Evolutionary conservation across 2,329 filamentous ascomycete genomes (phyloP), one percentile per base, ranked within the genome.

Genomic region (Calonectria honghensis): DNA sequence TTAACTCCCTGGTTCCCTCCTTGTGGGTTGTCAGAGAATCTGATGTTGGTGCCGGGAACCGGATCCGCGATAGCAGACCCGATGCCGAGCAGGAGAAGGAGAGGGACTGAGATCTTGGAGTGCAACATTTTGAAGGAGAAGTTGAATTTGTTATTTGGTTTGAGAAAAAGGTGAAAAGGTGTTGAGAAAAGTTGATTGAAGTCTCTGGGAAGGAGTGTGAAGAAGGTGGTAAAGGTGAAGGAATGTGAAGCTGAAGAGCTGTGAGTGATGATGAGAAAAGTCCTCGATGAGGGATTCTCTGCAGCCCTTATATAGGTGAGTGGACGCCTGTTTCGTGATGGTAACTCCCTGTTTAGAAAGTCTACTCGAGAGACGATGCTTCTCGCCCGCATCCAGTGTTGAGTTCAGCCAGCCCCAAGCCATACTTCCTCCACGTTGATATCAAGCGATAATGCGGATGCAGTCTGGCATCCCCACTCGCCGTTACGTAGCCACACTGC

Each of bases 181-280:
- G 6, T 41, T 24, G 27, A 9, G 3, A 41, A 27, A 39, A 29
- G 14, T 3, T 41, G 24, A 29, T 18, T 9, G 14, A 41, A 27
- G 35, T 39, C 57, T 41, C 57, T 41, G 57, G 41, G 29, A 63
- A 63, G 57, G 57, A 63, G 57, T 63, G 57, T 63, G 27, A 13
- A 41, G 57, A 63, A 63, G 35, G 31, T 41, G 16, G 35, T 29
- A 27, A 63, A 41, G 37, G 13, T 20, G 57, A 63, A 63, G 57
- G 57, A 63, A 41, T 63, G 57, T 63, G 37, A 29, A 37, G 57
- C 32, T 41, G 57, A 20, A 41, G 32, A 63, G 57, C 35, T 63
- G 35, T 39, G 35, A 20, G 57, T 41, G 24, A 29, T 24, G 32
- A 4, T 63, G 37, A 29, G 14, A 29, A n/a, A 24, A 24, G 24